Evolutionary conservation across 768 basidiomycete genomes (phyloP).

Genomic region (Boletus sp.): DNA sequence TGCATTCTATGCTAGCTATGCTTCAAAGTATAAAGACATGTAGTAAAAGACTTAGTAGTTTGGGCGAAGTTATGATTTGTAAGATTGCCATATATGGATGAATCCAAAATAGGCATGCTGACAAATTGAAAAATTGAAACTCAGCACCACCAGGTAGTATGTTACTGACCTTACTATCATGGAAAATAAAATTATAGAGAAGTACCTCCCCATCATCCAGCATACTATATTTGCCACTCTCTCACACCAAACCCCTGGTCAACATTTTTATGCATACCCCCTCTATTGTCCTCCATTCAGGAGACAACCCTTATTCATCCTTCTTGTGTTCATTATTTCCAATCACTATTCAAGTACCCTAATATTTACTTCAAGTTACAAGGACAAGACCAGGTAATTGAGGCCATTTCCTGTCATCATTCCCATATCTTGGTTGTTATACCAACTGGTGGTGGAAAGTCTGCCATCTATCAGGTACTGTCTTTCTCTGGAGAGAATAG

Average conservation of each 20-base stretch:
- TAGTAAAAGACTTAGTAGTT: no score
- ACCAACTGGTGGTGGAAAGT: not conserved
- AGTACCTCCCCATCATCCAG: not conserved
- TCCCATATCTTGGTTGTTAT: not conserved
- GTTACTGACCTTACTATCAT: not conserved
- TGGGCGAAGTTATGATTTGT: no score
- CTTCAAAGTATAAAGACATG: no score
- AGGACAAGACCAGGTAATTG: not conserved
- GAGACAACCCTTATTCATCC: not conserved
- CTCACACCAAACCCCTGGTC: not conserved
- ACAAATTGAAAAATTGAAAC: no score
- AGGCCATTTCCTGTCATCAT: not conserved
- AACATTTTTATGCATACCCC: not conserved
- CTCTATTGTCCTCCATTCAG: not conserved
- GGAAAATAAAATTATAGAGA: not conserved
- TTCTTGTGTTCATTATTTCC: not conserved
- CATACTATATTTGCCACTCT: not conserved
- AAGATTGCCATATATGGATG: no score
- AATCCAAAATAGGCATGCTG: no score
- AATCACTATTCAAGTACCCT: not conserved
- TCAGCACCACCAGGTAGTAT: no score
- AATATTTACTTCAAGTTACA: not conserved
- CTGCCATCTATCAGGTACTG: not conserved
- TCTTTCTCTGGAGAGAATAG: not conserved
- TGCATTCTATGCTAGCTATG: no score